Percentiles rank a stretch among this genome's conserved stretches.
These are phyloP conservation scores for Tagetes patula DNA, from an alignment of 129 eudicot species.

Conservation along the genomic window DNA sequence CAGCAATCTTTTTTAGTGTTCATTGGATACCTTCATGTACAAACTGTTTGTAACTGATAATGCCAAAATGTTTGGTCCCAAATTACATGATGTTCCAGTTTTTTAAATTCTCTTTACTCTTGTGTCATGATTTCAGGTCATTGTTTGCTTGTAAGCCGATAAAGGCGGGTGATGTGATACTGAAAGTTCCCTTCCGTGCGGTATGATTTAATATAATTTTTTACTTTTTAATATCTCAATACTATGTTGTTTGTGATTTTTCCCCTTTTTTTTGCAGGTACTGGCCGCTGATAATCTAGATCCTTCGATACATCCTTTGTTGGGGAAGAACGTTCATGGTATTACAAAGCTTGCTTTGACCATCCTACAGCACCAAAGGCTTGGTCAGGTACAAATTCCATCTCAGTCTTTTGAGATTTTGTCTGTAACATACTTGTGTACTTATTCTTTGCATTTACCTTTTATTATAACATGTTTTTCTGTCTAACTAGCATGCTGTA, in stretches of 20 bases:
- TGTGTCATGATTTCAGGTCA: constrained; percentile 42
- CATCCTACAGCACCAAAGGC: constrained; percentile 59
- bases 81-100: background rate
- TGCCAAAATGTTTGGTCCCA: background rate
- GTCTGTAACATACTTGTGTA: constrained; percentile 1
- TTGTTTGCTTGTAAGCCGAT: constrained; percentile 61
- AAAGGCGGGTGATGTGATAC: constrained; percentile 61
- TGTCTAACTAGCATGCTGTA: background rate
- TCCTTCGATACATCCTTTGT: constrained; percentile 41
- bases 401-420: background rate
- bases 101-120: background rate
- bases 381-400: constrained; percentile 53
- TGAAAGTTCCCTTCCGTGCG: constrained; percentile 67
- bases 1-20: too few relatives aligned
- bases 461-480: background rate
- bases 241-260: background rate
- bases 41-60: background rate
- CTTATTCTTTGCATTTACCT: background rate
- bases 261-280: constrained; percentile 44
- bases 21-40: background rate
- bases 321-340: constrained; percentile 51
- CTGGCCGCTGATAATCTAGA: constrained; percentile 71
- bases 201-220: constrained; percentile 30
- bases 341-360: constrained; percentile 73
- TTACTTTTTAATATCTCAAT: background rate